Base-by-base conservation (phyloP, 2,329 filamentous ascomycete species). In the Stemphylium beticola region DNA sequence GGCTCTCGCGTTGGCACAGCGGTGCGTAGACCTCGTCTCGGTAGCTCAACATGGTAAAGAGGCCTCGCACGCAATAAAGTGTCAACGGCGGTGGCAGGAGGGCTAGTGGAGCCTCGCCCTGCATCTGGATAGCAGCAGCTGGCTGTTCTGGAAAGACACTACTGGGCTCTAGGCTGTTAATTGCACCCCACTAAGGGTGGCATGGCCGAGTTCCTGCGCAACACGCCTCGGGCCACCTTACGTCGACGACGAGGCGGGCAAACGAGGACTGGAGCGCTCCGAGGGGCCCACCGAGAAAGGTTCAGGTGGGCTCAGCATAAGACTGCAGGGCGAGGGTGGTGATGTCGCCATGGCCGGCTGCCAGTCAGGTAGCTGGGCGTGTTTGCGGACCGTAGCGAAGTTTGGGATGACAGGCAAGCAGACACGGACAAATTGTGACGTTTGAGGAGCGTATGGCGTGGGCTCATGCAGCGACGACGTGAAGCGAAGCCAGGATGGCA, bases 161-260 rank as follows among this genome's bases (percentile, higher is more conserved):
- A 65, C 18, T 29, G 36, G 38, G 55, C 57, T 61, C 60, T 67
- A 62, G 63, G 49, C 52, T 52, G 46, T 36, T 37, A 44, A 61
- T 52, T 59, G 49, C 57, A 58, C 57, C 59, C 55, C 56, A 58
- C 56, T 58, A 54, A 32, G 6, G 42, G 39, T 44, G 51, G 53
- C 57, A 53, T 62, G 57, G 62, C 56, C 55, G 62, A 57, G 43
- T 60, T 57, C 40, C 61, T 64, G 61, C 56, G 55, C 58, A 52
- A 61, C 62, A 60, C 53, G 48, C 47, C 58, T 64, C 60, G 64
- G 60, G 47, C 62, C 58, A 67, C 62, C 49, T 67, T 60, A 64
- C 61, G 39, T 54, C 51, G 46, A 48, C 33, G 38, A 45, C 29
- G 49, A 49, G 17, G 47, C 26, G 48, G 37, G 53, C 53, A 57